These are phyloP conservation scores for Esteya vermicola DNA, from an alignment of 2,329 filamentous ascomycete genomes.

Conservation along the genomic window DNA sequence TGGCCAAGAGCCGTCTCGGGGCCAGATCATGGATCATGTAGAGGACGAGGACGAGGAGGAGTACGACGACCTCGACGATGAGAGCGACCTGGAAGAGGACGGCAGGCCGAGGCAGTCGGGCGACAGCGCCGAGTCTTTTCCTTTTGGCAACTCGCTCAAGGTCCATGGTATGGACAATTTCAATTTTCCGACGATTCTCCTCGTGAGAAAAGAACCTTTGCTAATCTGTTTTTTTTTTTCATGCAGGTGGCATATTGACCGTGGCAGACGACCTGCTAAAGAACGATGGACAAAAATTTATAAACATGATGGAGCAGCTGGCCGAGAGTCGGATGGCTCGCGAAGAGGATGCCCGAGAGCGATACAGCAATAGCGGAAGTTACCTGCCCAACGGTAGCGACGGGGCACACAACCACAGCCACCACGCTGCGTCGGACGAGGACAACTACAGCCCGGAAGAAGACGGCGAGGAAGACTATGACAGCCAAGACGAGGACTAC, in stretches of 20 bases:
- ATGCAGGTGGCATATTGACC: slow-evolving; percentile 83
- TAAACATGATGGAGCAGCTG: slow-evolving; percentile 99
- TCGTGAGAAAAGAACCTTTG: not conserved
- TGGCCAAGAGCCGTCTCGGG: slow-evolving; percentile 56
- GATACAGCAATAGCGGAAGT: slow-evolving; percentile 40
- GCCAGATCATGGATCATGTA: slow-evolving; percentile 57
- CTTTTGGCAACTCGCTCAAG: slow-evolving; percentile 92
- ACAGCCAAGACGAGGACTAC: slow-evolving; percentile 51
- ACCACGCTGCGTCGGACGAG: slow-evolving; percentile 51
- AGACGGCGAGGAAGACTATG: slow-evolving; percentile 45
- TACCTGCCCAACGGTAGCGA: slow-evolving; percentile 41
- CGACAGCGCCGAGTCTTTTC: slow-evolving; percentile 76
- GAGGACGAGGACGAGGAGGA: slow-evolving; percentile 40
- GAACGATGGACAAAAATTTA: slow-evolving; percentile 98
- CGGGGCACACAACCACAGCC: slow-evolving; percentile 50
- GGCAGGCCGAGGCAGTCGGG: slow-evolving; percentile 50
- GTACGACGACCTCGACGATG: slow-evolving; percentile 42
- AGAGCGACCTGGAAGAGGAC: slow-evolving; percentile 53
- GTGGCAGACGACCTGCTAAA: slow-evolving; percentile 97
- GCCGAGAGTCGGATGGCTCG: slow-evolving; percentile 94
- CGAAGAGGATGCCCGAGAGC: slow-evolving; percentile 72
- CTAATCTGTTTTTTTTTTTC: not conserved
- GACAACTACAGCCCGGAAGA: slow-evolving; percentile 30
- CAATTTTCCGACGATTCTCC: not conserved
- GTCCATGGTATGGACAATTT: slow-evolving; percentile 51